Evolutionary conservation across 148 eudicot species (phyloP).

Genomic region (Silene latifolia): DNA sequence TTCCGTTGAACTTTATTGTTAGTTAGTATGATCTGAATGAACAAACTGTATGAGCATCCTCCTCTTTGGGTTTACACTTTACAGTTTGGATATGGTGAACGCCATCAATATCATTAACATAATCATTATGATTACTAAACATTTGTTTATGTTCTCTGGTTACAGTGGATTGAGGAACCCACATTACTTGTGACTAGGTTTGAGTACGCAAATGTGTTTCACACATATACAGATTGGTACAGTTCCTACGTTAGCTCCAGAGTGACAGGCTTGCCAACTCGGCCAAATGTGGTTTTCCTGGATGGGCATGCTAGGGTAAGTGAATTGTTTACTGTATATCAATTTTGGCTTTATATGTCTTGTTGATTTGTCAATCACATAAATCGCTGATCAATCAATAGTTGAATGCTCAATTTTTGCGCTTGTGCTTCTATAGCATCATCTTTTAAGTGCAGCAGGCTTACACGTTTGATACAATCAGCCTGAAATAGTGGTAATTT

Average conservation of each 20-base stretch:
- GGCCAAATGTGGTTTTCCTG: constrained; percentile 81
- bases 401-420: too few relatives aligned
- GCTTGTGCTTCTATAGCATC: too few relatives aligned
- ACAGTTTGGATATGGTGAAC: not conserved
- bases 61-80: not conserved
- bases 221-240: constrained; percentile 95
- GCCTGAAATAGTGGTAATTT: not conserved
- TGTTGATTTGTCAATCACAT: not conserved
- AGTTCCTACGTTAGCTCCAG: constrained; percentile 85
- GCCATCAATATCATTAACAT: not conserved
- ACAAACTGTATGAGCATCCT: not conserved
- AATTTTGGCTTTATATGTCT: not conserved
- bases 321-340: constrained; percentile 16
- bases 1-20: not conserved
- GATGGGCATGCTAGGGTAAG: constrained; percentile 89
- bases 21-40: not conserved
- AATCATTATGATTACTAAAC: not conserved
- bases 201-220: constrained; percentile 93
- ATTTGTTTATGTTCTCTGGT: not conserved
- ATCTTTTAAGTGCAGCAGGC: not conserved
- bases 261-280: constrained; percentile 82
- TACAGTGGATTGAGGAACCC: constrained; percentile 98
- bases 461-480: not conserved
- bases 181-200: constrained; percentile 79
- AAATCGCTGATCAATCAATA: not conserved